Base-by-base conservation (phyloP, 331 rosid genomes). In the Phaseolus coccineus region DNA sequence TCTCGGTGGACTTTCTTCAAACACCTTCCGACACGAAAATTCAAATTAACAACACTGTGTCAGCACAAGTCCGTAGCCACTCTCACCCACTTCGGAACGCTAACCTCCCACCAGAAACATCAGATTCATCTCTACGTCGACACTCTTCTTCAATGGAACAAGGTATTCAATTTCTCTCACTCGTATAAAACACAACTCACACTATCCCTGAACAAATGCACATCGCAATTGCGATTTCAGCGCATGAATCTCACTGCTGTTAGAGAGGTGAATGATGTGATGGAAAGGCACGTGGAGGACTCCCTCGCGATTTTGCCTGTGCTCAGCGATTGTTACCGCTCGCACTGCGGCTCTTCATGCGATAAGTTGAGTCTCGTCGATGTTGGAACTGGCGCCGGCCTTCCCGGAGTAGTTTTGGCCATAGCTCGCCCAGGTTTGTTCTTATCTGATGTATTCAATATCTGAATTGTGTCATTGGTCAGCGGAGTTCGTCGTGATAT, bases 201-300 rank as follows among this genome's bases (percentile, higher is more conserved):
- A 15, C 15, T 22, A 22, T 28, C 22, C 56, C 11, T 51, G 16
- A 24, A 48, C 24, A 55, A 35, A 39, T 44, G 33, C 39, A 73
- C 57, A 19, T 64, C 51, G 78, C 10, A 73, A 78, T 57, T 61
- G 15, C 8, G 69, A 55, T 66, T 65, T 88, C 83, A 93, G 98
- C 87, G 85, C 69, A 93, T 95, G 94, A 95, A 95, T 78, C 87
- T 95, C 51, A 91, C 97, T 0, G 94, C 99, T 0, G 91, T 95
- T 27, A 87, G 82, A 80, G 97, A 90, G 28, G 90, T 59, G 6
- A 65, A 73, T 35, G 93, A 88, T 66, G 98, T 91, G 4, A 91
- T 95, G 98, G 96, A 93, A 80, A 86, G 99, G 77, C 99, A 95
- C 78, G 84, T 93, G 13, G 97, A 93, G 84, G 99, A 90, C 72